Evolutionary conservation across 257 asterid species (phyloP), one percentile per base, ranked within the genome.

Genomic region (Coffea canephora): DNA sequence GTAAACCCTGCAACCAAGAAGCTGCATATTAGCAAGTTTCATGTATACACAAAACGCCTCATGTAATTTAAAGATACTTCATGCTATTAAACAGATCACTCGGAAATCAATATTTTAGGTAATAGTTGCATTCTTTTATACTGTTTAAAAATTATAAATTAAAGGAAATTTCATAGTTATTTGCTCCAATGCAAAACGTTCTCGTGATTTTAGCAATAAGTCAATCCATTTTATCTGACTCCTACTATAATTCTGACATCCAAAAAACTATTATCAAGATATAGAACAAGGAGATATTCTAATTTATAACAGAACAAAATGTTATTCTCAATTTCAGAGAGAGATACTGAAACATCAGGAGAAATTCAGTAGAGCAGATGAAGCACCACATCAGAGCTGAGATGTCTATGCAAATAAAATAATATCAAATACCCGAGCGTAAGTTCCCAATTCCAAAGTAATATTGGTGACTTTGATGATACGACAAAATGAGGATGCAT

Each of bases 1-100:
- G 87, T 80, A 95, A 57, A 77, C 99, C 99, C 98, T 95, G 88
- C 74, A 78, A 69, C 54, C 84, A 79, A 80, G 65, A 68, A 70
- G 80, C 76, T 62, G 62, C 31, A 46, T 67, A 57, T 84, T 82
- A 81, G 52, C 36, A n/a, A 78, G 64, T 75, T 61, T 73, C 71
- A 48, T 45, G 65, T 61, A 45, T 36, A 65, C 61, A 36, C 70
- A 78, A 72, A 46, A 0, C 62, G 74, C 65, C 69, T 1, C n/a
- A 23, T 73, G 31, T 6, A 23, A 48, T 74, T 52, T n/a, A 59
- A 59, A 57, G 55, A 27, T 45, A 49, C 14, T 79, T 69, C 12
- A 41, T 34, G 72, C 74, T 11, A 64, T 48, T 19, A 52, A 8
- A 27, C 49, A 79, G 73, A 23, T 8, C n/a, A 39, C 55, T 25